phyloP scores from a whole-genome alignment of 225 moss, liverwort and hornwort genomes.

The Antitrichia curtipendula region DNA sequence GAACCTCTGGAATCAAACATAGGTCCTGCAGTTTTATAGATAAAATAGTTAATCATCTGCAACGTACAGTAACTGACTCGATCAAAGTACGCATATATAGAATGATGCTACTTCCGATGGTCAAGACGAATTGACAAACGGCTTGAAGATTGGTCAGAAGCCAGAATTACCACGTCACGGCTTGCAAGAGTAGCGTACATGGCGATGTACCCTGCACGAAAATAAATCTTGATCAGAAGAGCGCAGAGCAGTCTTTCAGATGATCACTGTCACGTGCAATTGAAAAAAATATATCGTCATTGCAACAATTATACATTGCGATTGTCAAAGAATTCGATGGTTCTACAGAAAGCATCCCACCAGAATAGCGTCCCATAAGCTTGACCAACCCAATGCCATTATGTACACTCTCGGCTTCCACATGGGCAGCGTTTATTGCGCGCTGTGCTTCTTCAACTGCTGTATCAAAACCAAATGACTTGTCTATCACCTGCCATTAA shows the following conservation, averaged over 20 bases:
- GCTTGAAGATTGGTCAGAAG: not conserved
- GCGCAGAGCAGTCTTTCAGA: not conserved
- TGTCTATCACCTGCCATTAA: slow-evolving; percentile 40
- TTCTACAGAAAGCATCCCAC: not conserved
- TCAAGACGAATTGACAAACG: not conserved
- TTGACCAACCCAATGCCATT: slow-evolving; percentile 77
- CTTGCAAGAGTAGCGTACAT: slow-evolving; percentile 71
- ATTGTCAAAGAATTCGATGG: not conserved
- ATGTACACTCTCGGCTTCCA: slow-evolving; percentile 70
- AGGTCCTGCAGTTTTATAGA: slow-evolving; percentile 31
- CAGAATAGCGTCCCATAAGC: slow-evolving; percentile 72
- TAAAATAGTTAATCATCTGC: not conserved
- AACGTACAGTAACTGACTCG: not conserved
- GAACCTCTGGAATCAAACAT: slow-evolving; percentile 72
- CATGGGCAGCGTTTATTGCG: slow-evolving; percentile 66
- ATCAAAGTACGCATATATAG: not conserved
- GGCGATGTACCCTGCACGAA: slow-evolving; percentile 58
- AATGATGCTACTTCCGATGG: not conserved
- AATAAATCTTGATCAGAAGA: not conserved
- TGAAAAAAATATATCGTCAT: not conserved
- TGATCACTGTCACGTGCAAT: not conserved
- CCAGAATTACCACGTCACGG: slow-evolving; percentile 52
- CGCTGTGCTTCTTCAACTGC: slow-evolving; percentile 77
- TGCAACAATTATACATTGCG: not conserved
- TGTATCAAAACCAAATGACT: slow-evolving; percentile 71